Evolutionary conservation across 305 asterid species (phyloP).

Genomic region (Ajuga reptans): DNA sequence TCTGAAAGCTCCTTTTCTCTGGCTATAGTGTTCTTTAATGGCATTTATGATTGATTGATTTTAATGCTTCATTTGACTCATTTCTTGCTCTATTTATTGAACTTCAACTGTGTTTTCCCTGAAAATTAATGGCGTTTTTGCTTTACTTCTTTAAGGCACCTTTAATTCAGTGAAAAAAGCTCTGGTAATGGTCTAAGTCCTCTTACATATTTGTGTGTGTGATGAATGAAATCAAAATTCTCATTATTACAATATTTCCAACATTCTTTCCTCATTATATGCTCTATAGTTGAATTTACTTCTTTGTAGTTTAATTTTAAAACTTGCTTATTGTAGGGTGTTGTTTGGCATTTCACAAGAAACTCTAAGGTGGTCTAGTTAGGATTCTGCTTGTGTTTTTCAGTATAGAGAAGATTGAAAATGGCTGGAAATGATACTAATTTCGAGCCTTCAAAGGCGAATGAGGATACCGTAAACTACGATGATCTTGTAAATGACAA

Average conservation of each 20-base stretch:
- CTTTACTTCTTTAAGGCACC: slow-evolving; percentile 21
- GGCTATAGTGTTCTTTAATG: slow-evolving; percentile 23
- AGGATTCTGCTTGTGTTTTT: neutral
- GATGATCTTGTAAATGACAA: slow-evolving; percentile 31
- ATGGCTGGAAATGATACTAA: slow-evolving; percentile 32
- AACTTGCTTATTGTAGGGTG: slow-evolving; percentile 6
- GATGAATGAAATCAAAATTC: neutral
- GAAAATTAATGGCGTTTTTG: slow-evolving; percentile 30
- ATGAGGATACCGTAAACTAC: slow-evolving; percentile 32
- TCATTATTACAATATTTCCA: neutral
- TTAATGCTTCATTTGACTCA: slow-evolving; percentile 30
- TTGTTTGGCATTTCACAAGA: slow-evolving; percentile 16
- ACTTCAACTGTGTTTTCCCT: slow-evolving; percentile 28
- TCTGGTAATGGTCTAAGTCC: neutral
- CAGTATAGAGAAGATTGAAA: slow-evolving; percentile 16
- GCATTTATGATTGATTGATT: slow-evolving; percentile 40
- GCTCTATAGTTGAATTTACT: neutral
- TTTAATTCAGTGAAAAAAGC: slow-evolving; percentile 32
- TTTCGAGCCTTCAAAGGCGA: slow-evolving; percentile 24
- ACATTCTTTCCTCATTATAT: neutral
- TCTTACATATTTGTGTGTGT: too few relatives aligned
- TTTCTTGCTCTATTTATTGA: slow-evolving; percentile 35
- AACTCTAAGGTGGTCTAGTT: slow-evolving; percentile 12
- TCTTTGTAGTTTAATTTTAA: neutral
- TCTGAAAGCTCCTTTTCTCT: slow-evolving; percentile 12